Base-by-base conservation (phyloP, 108 stramenopile genomes). In the Conticribra weissflogii region DNA sequence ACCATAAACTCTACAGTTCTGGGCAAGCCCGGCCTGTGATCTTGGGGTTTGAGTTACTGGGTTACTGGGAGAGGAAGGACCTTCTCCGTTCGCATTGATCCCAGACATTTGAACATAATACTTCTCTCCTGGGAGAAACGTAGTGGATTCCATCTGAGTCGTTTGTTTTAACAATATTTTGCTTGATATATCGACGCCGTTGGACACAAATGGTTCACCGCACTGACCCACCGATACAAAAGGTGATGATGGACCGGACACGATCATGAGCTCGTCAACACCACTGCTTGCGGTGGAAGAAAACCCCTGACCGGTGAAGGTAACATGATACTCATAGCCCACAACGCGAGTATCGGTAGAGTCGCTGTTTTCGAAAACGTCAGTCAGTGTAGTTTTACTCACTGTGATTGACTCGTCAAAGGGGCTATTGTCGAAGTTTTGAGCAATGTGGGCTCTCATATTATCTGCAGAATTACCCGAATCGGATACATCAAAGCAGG, bases 21-120 rank as follows among this genome's bases (percentile, higher is more conserved):
- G 67, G 3, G 85, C 71, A 0, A 86, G 55, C 31, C 81, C 79
- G 21, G 76, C 74, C 16, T 53, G 53, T 19, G 85, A 83, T 64
- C 50, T 72, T 44, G 85, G 82, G 14, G 54, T 63, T 67, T 81
- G 66, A 30, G 63, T 31, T 32, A 48, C 61, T 22, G 73, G 69
- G 18, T 19, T 21, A 12, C 57, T 23, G 14, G 51, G 44, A 22
- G 67, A 65, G 33, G 47, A 68, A 14, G 75, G 71, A 33, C 88
- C 86, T 24, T 59, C 54, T 44, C 85, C 85, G 14, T 82, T 63
- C 8, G 56, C 28, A 74, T 89, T 94, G 7, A 81, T 45, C 2
- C 91, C 89, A 9, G 81, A 72, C 19, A 92, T 55, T 24, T 89
- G 78, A 36, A 92, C 83, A 54, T 83, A 90, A 72, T 89, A 92